A percentile compares a stretch with the other conserved stretches of the same genome.
Conservation (phyloP, 2,329 filamentous ascomycete species). For the Emmonsia crescens region DNA sequence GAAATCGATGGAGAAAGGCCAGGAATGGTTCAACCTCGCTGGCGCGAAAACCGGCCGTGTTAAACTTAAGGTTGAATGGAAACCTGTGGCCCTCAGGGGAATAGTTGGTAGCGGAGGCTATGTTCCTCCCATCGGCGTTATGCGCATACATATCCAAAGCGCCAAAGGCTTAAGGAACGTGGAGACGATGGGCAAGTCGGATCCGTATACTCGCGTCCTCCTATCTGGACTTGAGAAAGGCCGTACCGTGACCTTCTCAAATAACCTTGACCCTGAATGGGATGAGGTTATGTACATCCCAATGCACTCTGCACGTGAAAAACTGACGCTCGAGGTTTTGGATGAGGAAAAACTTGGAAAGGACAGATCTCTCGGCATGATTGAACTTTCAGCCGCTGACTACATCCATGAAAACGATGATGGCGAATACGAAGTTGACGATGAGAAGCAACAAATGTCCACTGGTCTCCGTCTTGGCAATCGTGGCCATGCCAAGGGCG, state of each 20-base stretch:
- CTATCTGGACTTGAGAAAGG: conserved; percentile 84
- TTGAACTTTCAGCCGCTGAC: conserved; percentile 67
- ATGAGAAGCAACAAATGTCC: conserved; percentile 57
- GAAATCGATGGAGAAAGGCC: conserved; percentile 78
- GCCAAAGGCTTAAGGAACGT: conserved; percentile 79
- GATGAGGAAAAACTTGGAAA: conserved; percentile 87
- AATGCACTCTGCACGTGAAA: conserved; percentile 73
- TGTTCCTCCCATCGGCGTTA: conserved; percentile 83
- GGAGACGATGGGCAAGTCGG: conserved; percentile 92
- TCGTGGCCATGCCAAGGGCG: conserved; percentile 65
- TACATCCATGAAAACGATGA: conserved; percentile 67
- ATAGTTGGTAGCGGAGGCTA: conserved; percentile 72
- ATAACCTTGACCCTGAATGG: conserved; percentile 90
- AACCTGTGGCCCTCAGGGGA: conserved; percentile 78
- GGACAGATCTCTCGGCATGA: conserved; percentile 72
- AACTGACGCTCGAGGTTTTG: conserved; percentile 86
- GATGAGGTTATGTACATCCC: conserved; percentile 93
- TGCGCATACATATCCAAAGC: conserved; percentile 83
- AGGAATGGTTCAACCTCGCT: conserved; percentile 89
- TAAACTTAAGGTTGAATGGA: conserved; percentile 91
- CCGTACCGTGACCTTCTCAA: conserved; percentile 89
- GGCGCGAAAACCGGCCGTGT: conserved; percentile 72
- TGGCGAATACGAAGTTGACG: conserved; percentile 71
- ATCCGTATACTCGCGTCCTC: conserved; percentile 81
- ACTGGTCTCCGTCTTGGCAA: conserved; percentile 64